Evolutionary conservation across 257 asterid species (phyloP), one percentile per base, ranked within the genome.

Genomic region (Lithospermum erythrorhizon): DNA sequence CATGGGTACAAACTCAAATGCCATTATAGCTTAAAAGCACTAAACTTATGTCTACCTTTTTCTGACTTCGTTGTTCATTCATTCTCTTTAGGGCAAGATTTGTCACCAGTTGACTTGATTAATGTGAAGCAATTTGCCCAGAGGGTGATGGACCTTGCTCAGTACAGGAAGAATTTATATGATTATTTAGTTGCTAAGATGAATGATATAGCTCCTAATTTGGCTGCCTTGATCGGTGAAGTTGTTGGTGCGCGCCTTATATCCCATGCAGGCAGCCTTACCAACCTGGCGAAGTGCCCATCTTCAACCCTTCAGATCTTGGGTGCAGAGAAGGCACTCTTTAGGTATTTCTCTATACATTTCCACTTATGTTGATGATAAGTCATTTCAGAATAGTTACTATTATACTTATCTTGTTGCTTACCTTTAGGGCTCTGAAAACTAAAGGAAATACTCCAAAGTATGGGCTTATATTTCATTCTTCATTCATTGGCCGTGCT

Each of bases 401-500:
- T 11, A 23, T 56, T 17, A 19, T 56, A 24, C 37, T 56, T 23
- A 11, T 20, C 30, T 56, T 56, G 13, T 41, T 56, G 32, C 60
- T 56, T 11, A 22, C 19, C 16, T 56, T 56, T 79, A 88, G 98
- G 84, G 98, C 98, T 25, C 65, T 91, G 79, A 91, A 88, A 73
- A 88, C 98, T 48, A 75, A 72, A 37, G 98, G 98, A 30, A 91
- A 91, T 78, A 91, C 98, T 49, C 98, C 95, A n/a, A 91, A 88
- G 71, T 91, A 91, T 73, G 98, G 98, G 51, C 94, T 91, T 52
- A 91, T 91, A 65, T 91, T 91, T 76, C 98, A 91, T 65, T 91
- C 98, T 53, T 88, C 98, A 62, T 91, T 88, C 84, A 91, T 91
- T 66, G 98, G 98, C 5, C 96, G 96, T 66, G 98, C 98, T 22